phyloP scores from a whole-genome alignment of 2,329 filamentous ascomycete genomes.

The Dactylellina cionopaga region DNA sequence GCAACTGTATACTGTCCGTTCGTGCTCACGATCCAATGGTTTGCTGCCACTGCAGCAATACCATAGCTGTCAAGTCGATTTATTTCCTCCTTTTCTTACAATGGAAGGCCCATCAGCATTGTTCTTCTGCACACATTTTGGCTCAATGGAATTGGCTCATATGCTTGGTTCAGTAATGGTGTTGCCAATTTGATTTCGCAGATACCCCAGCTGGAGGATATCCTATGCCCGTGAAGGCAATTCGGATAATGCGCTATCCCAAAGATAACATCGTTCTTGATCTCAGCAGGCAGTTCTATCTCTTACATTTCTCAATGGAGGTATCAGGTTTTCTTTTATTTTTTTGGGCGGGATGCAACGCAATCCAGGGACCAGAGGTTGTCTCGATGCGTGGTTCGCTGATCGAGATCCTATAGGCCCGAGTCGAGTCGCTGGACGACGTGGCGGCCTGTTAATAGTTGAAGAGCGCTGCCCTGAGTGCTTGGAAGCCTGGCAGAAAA shows the following conservation, averaged over 20 bases:
- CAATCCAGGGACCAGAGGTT: slow-evolving; percentile 47
- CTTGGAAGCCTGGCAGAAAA: slow-evolving; percentile 44
- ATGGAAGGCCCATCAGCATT: slow-evolving; percentile 50
- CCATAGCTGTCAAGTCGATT: slow-evolving; percentile 47
- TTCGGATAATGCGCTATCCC: slow-evolving; percentile 42
- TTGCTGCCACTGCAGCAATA: slow-evolving; percentile 52
- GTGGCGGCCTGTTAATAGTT: slow-evolving; percentile 52
- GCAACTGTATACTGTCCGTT: slow-evolving; percentile 33
- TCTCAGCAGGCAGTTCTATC: slow-evolving; percentile 29
- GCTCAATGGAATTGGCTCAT: slow-evolving; percentile 35
- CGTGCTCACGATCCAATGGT: slow-evolving; percentile 40
- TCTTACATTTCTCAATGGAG: slow-evolving; percentile 26
- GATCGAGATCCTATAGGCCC: slow-evolving; percentile 50
- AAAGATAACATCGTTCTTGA: slow-evolving; percentile 21
- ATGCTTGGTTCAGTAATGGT: slow-evolving; percentile 22
- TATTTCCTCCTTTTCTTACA: too few species aligned
- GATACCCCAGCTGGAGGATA: slow-evolving; percentile 1
- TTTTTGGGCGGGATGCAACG: slow-evolving; percentile 31
- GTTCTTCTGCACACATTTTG: slow-evolving; percentile 35
- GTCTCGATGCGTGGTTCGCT: slow-evolving; percentile 51
- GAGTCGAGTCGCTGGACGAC: slow-evolving; percentile 42
- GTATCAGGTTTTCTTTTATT: slow-evolving; percentile 27
- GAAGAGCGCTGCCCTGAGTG: slow-evolving; percentile 35
- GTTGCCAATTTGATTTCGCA: slow-evolving; percentile 23
- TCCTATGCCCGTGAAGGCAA: slow-evolving; percentile 40